phyloP scores from a whole-genome alignment of 306 rosid species.

The Herpetospermum pedunculosum region DNA sequence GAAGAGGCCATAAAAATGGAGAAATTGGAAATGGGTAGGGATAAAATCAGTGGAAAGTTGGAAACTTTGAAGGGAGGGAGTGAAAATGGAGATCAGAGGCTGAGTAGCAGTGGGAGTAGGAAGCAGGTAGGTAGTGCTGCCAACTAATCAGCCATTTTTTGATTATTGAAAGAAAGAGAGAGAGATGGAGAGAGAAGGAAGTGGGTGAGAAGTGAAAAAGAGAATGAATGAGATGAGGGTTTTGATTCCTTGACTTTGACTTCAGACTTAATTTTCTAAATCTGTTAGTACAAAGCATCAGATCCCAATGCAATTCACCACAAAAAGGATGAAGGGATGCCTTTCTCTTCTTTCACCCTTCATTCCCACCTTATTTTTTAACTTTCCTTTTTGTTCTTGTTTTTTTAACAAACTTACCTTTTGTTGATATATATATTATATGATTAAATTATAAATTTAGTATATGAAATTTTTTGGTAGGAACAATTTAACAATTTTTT shows the following conservation, averaged over 20 bases:
- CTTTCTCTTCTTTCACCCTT: neutral
- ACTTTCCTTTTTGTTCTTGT: too few relatives aligned
- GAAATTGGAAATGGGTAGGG: neutral
- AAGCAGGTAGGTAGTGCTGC: slow-evolving; percentile 12
- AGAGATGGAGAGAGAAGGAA: neutral
- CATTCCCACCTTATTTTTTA: neutral
- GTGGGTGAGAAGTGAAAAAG: neutral
- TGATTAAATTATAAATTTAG: too few relatives aligned
- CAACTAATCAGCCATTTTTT: neutral
- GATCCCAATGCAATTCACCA: slow-evolving; percentile 3
- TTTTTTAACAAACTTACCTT: too few relatives aligned
- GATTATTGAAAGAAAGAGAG: neutral
- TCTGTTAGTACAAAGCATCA: neutral
- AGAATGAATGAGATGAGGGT: neutral
- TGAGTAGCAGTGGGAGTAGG: neutral
- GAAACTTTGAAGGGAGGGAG: neutral
- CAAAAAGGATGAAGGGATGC: neutral
- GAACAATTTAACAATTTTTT: too few relatives aligned
- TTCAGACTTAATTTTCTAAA: neutral
- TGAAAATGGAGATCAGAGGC: neutral
- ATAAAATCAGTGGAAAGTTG: neutral
- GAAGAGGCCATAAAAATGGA: neutral
- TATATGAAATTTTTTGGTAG: too few relatives aligned
- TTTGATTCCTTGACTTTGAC: slow-evolving; percentile 9
- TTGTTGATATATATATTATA: too few relatives aligned